Conservation (phyloP, 1,284 basidiomycete genomes). For the Malassezia equina region DNA sequence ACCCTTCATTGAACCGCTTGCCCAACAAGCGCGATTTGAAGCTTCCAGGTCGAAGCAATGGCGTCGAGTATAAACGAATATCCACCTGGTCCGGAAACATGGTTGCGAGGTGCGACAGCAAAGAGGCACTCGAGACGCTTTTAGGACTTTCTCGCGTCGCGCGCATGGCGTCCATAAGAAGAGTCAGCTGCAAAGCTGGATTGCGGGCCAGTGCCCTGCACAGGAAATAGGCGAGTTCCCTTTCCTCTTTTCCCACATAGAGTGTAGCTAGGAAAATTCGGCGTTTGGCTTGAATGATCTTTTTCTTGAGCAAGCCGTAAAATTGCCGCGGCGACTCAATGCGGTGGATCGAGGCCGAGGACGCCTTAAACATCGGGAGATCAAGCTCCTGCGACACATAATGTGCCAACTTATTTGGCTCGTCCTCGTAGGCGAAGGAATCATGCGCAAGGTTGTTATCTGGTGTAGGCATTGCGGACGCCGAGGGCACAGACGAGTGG, state of each 20-base stretch:
- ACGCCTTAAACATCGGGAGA: constrained; percentile 11
- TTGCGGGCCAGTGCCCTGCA: constrained; percentile 49
- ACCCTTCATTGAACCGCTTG: constrained; percentile 89
- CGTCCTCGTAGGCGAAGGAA: neutral
- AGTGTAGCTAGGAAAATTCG: constrained; percentile 37
- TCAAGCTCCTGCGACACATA: constrained; percentile 5
- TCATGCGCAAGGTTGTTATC: neutral
- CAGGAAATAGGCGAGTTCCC: constrained; percentile 24
- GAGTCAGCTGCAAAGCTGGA: constrained; percentile 59
- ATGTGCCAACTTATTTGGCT: constrained; percentile 1
- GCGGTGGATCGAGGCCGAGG: neutral
- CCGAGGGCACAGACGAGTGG: neutral
- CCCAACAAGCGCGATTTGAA: constrained; percentile 64
- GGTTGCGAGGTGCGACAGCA: constrained; percentile 27
- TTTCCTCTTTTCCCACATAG: constrained; percentile 39
- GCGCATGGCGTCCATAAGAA: constrained; percentile 80
- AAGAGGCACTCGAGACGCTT: constrained; percentile 50
- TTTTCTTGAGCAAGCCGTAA: constrained; percentile 14
- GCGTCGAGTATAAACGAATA: constrained; percentile 65
- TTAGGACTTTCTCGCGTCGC: constrained; percentile 69
- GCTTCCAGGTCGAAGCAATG: constrained; percentile 55
- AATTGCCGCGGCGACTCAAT: constrained; percentile 18
- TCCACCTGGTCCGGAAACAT: constrained; percentile 64
- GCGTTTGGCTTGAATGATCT: constrained; percentile 18
- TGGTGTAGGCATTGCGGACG: neutral